A percentile compares a stretch with the other conserved stretches of the same genome.
Conservation (phyloP, 495 filamentous ascomycete species). For the Podospora didyma region DNA sequence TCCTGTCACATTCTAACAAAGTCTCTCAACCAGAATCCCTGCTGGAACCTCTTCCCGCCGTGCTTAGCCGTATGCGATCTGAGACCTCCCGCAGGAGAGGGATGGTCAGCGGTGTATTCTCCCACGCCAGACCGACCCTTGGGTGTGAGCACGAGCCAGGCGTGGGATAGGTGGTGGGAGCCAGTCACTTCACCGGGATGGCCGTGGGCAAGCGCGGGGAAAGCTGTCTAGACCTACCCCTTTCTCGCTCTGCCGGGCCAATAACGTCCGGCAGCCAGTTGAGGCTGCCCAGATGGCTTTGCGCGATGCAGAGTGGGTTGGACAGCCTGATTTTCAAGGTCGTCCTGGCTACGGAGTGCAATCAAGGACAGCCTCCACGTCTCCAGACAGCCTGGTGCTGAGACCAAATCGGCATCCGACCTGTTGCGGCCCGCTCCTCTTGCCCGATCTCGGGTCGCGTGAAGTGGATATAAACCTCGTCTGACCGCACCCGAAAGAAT, state of each 20-base stretch:
- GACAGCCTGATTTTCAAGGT: not conserved
- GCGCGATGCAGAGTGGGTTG: slow-evolving; percentile 11
- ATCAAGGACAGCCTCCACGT: not conserved
- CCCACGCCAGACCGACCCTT: not conserved
- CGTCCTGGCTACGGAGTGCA: slow-evolving; percentile 1
- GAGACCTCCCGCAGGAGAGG: not conserved
- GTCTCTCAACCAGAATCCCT: not conserved
- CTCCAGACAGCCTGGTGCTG: too few species aligned
- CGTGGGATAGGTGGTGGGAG: slow-evolving; percentile 1
- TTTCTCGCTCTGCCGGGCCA: not conserved
- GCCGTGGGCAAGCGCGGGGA: slow-evolving; percentile 11
- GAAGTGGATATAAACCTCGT: too few species aligned
- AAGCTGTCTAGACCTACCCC: not conserved
- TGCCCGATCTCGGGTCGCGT: too few species aligned
- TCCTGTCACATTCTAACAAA: slow-evolving; percentile 3
- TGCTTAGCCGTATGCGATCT: slow-evolving; percentile 6
- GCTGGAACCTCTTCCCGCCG: not conserved
- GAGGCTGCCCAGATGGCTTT: slow-evolving; percentile 1
- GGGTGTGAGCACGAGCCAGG: not conserved
- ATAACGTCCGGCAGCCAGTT: slow-evolving; percentile 8
- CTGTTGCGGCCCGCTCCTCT: too few species aligned
- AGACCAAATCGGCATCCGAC: too few species aligned
- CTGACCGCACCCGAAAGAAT: too few species aligned
- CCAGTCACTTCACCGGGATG: not conserved
- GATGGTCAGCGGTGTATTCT: not conserved